Evolutionary conservation across 2,329 filamentous ascomycete species (phyloP), one percentile per base, ranked within the genome.

Genomic region (Fusarium marasasianum): DNA sequence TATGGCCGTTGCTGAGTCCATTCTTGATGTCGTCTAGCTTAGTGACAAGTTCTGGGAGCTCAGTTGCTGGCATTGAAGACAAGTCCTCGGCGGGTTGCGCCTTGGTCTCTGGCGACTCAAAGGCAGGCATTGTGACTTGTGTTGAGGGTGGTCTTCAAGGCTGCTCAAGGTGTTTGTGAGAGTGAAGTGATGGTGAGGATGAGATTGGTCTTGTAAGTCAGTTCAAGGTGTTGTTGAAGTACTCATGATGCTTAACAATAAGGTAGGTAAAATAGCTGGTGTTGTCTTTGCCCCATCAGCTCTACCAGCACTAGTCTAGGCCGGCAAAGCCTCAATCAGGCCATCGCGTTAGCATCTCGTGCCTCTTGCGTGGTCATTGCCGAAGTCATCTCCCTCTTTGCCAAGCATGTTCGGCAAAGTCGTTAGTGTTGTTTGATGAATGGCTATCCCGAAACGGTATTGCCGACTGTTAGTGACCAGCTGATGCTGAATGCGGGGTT

Each of bases 41-140:
- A 4, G 29, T 38, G 11, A 45, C 57, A 14, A 76, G 57, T 31
- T 76, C 74, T 14, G 74, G 69, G 6, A 74, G 72, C 44, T 76
- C 74, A 12, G 74, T 76, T 13, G 74, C 65, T 45, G 74, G 72
- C 18, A 62, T 55, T 3, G 41, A 45, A 31, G 60, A 67, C 1
- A 63, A 10, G 15, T 67, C 61, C n/a, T 38, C 69, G 2, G 58
- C 45, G n/a, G 33, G 41, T 24, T 57, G 60, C 3, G 56, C 54
- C 20, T 66, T 72, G 6, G 54, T 60, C 40, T 66, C 63, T 11
- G 74, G 74, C 3, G 65, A 55, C 35, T 76, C 74, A 17, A 72
- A 72, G 8, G 69, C 65, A 20, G 74, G 67, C 74, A 76, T 76
- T 12, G 31, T 53, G n/a, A 13, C 8, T 15, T 41, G 3, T 24